These are phyloP conservation scores for Aspergillus sp. DNA, from an alignment of 2,329 filamentous ascomycete species.

Conservation along the genomic window DNA sequence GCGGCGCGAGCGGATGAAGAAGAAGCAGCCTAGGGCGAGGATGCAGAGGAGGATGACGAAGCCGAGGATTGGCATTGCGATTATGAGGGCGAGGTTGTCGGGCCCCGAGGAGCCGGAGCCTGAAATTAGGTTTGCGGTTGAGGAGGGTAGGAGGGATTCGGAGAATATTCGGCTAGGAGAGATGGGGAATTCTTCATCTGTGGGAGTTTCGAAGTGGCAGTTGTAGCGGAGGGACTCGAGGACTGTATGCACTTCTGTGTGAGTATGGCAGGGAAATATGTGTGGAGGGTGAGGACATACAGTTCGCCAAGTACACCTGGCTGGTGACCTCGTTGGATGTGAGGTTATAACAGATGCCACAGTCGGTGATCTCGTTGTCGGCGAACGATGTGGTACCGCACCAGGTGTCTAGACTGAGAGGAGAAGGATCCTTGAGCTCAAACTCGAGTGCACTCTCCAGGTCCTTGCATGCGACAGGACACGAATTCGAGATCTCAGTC, in stretches of 20 bases:
- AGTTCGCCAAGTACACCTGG: conserved; percentile 50
- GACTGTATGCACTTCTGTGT: conserved; percentile 33
- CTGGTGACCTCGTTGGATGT: conserved; percentile 28
- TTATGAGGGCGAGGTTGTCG: conserved; percentile 45
- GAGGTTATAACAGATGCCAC: conserved; percentile 50
- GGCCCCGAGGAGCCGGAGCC: conserved; percentile 17
- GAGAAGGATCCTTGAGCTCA: conserved; percentile 34
- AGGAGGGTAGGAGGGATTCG: conserved; percentile 42
- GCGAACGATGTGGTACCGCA: conserved; percentile 45
- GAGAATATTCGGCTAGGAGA: conserved; percentile 48
- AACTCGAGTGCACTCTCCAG: conserved; percentile 39
- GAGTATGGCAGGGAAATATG: not conserved
- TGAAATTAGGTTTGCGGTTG: conserved; percentile 29
- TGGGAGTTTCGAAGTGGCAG: conserved; percentile 45
- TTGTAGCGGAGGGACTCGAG: conserved; percentile 52
- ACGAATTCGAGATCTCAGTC: conserved; percentile 48
- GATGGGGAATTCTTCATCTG: conserved; percentile 45
- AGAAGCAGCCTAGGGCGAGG: conserved; percentile 45
- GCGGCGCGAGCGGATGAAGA: conserved; percentile 48
- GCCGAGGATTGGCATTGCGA: conserved; percentile 49
- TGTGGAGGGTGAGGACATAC: conserved; percentile 35
- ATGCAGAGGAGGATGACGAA: conserved; percentile 43
- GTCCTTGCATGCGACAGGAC: conserved; percentile 47
- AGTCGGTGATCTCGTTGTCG: conserved; percentile 47
- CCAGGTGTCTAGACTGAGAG: conserved; percentile 40